Evolutionary conservation across 2,329 filamentous ascomycete species (phyloP), one percentile per base, ranked within the genome.

Genomic region (Neofusicoccum ribis): DNA sequence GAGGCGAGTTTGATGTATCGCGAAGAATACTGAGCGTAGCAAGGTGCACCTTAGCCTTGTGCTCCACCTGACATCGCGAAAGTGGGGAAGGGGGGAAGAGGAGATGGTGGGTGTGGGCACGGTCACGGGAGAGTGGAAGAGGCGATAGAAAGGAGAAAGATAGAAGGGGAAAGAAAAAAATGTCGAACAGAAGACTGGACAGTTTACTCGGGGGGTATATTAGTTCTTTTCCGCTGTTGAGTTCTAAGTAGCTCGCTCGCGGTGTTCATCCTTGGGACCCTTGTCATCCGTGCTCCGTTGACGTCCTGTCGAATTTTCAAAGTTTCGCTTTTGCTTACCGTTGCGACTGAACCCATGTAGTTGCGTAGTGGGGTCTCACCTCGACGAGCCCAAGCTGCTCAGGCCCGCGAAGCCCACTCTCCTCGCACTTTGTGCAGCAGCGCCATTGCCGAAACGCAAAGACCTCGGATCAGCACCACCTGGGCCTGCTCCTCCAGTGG

Each of bases 61-160:
- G 80, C 82, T 83, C 82, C 80, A 83, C 82, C 81, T 82, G 76
- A 72, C 74, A 77, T 77, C 80, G 81, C 81, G 81, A 78, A 73
- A 27, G 56, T 64, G 41, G 12, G 36, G 67, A 65, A 39, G 36
- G 47, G 64, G 63, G 27, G 56, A 54, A 47, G 3, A 31, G 15
- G 41, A 58, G 58, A 52, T 31, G 27, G 27, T 31, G 27, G 27
- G 27, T 31, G 27, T 31, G 27, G 27, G 7, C 5, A 31, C 27
- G 27, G 27, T 31, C 27, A 31, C 27, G 27, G 27, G 27, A 31
- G 56, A 3, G 4, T 20, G 27, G 15, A 20, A 20, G 20, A 14
- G 20, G 15, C 3, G 3, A n/a, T n/a, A 12, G 20, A 27, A 15
- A 14, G 20, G 5, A 8, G 44, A 62, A 27, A 49, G 49, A 23